Evolutionary conservation across 805 yeast genomes (phyloP), one percentile per base, ranked within the genome.

Genomic region (Lipomyces starkeyi): DNA sequence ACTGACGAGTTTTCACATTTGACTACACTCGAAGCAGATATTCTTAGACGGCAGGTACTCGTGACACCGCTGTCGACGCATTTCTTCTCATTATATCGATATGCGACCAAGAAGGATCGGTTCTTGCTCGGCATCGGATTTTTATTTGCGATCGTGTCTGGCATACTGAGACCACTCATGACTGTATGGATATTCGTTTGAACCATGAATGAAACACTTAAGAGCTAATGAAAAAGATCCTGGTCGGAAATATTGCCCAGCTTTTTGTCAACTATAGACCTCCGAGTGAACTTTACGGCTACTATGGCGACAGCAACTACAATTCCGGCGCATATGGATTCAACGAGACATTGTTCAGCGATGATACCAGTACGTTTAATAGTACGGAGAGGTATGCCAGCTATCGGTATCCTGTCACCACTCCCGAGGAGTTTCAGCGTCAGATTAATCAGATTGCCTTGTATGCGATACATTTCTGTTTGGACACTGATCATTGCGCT

Each of bases 401-500:
- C 13, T 14, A 22, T 8, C 37, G 14, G 7, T 55, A 8, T 22
- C 29, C 27, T 5, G 5, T 25, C 9, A 13, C 14, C 47, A 58
- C 56, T 6, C 32, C 67, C 62, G 20, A 69, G 54, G 17, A 65
- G 58, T 81, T 81, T 72, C 79, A 78, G 65, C 73, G 71, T 67
- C 58, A 59, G 22, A 76, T 79, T 54, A 73, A 78, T 66, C 78
- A 76, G 63, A 74, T 74, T 67, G 74, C 82, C 13, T 75, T 80
- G 7, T 81, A 79, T 64, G 81, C 80, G 54, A 76, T 81, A 49
- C 81, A 81, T 67, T 75, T 81, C 22, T 83, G 82, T 32, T 70
- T 81, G 11, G 83, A 78, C 7, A 55, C 40, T n/a, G 13, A 64
- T 43, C 61, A n/a, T 35, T 27, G 34, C 14, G 11, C 78, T 13